Evolutionary conservation across 768 basidiomycete genomes (phyloP).

Genomic region (Leccinum truebloodii): DNA sequence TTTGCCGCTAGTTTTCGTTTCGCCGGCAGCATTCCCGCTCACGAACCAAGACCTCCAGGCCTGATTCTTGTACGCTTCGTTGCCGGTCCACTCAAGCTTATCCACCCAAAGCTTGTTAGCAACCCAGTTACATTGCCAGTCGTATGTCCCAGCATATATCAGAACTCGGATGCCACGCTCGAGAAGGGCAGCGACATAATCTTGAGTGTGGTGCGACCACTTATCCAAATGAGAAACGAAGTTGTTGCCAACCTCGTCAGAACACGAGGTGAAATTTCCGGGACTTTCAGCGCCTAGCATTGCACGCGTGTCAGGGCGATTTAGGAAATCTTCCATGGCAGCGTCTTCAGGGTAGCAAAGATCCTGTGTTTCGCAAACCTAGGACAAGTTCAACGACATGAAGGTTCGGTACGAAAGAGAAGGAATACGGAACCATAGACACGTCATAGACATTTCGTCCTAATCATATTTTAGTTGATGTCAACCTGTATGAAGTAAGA

Average conservation of each 20-base stretch:
- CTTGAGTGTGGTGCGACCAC: slow-evolving; percentile 53
- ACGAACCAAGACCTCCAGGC: slow-evolving; percentile 56
- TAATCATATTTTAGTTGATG: slow-evolving; percentile 10
- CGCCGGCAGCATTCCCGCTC: slow-evolving; percentile 53
- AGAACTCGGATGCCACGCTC: slow-evolving; percentile 55
- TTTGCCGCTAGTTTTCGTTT: slow-evolving; percentile 50
- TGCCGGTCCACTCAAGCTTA: slow-evolving; percentile 59
- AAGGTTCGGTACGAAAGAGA: background rate
- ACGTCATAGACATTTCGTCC: slow-evolving; percentile 59
- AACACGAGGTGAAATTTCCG: slow-evolving; percentile 60
- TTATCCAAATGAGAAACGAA: slow-evolving; percentile 66
- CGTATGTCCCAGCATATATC: slow-evolving; percentile 56
- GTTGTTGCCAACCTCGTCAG: slow-evolving; percentile 43
- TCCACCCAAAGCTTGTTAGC: slow-evolving; percentile 65
- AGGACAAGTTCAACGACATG: slow-evolving; percentile 7
- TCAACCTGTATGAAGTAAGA: background rate
- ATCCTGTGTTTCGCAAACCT: slow-evolving; percentile 27
- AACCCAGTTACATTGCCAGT: slow-evolving; percentile 63
- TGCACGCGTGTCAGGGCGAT: slow-evolving; percentile 43
- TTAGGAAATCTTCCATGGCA: slow-evolving; percentile 47
- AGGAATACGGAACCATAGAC: slow-evolving; percentile 42
- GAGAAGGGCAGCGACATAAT: slow-evolving; percentile 56
- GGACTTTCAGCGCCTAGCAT: slow-evolving; percentile 48
- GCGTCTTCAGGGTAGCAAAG: slow-evolving; percentile 42
- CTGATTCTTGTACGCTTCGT: slow-evolving; percentile 44